A percentile compares a stretch with the other conserved stretches of the same genome.
phyloP scores from a whole-genome alignment of 352 stramenopile species.

The Pythium coloratum region DNA sequence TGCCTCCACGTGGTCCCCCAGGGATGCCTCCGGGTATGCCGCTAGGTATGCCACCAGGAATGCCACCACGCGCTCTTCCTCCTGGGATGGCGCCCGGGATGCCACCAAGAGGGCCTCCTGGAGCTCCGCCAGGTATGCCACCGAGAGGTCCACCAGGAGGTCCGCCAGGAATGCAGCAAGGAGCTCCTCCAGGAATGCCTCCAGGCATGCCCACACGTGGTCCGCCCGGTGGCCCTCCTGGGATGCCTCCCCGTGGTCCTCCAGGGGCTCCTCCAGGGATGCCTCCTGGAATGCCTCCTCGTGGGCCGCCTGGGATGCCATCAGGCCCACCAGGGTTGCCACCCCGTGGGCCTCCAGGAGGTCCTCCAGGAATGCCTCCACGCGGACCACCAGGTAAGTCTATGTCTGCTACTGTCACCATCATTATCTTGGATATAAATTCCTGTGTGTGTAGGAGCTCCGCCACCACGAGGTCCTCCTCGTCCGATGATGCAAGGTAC shows the following conservation, averaged over 20 bases:
- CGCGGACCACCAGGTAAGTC: conserved; percentile 21
- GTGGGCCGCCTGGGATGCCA: conserved; percentile 21
- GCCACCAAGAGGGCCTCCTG: conserved; percentile 25
- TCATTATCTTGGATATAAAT: not conserved
- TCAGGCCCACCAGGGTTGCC: conserved; percentile 20
- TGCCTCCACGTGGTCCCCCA: conserved; percentile 17
- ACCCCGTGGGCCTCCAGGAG: conserved; percentile 26
- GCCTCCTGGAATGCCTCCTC: conserved; percentile 26
- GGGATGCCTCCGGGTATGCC: conserved; percentile 13
- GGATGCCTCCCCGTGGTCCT: conserved; percentile 6
- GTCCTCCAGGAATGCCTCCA: conserved; percentile 21
- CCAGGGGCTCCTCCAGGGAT: conserved; percentile 16
- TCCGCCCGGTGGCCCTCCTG: not conserved
- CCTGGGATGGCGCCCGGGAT: conserved; percentile 12
- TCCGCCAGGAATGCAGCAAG: conserved; percentile 43
- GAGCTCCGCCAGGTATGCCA: conserved; percentile 24
- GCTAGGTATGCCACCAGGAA: conserved; percentile 20
- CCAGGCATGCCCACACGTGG: conserved; percentile 29
- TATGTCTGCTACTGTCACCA: not conserved
- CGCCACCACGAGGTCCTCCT: conserved; percentile 25
- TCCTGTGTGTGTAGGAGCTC: not conserved
- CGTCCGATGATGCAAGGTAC: conserved; percentile 31
- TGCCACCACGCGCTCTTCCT: conserved; percentile 15
- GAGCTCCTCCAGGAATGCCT: conserved; percentile 20
- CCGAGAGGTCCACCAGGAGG: conserved; percentile 31